Conservation (phyloP, 169 alveolate species). For the Plasmodium ovale region DNA sequence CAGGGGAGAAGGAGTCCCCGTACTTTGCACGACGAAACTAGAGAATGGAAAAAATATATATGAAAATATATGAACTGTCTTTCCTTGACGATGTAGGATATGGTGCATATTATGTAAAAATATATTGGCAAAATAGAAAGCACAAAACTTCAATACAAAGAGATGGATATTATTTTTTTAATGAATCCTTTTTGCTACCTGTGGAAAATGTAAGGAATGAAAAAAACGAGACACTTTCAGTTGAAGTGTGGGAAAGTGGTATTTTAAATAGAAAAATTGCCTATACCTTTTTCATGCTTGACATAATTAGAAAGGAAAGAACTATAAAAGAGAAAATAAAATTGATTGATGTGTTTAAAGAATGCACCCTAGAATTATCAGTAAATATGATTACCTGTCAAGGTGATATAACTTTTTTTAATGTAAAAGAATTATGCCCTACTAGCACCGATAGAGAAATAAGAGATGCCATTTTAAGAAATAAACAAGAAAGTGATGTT, state of each 20-base stretch:
- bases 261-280: slow-evolving; percentile 42
- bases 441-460: slow-evolving; percentile 19
- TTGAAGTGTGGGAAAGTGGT: slow-evolving; percentile 37
- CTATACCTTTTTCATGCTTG: slow-evolving; percentile 39
- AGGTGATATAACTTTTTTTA: slow-evolving; percentile 32
- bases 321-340: slow-evolving; percentile 28
- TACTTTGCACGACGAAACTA: too few relatives aligned
- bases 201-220: not conserved
- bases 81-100: slow-evolving; percentile 4
- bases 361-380: slow-evolving; percentile 37
- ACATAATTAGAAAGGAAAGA: slow-evolving; percentile 32
- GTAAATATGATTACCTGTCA: slow-evolving; percentile 16
- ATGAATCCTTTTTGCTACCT: slow-evolving; percentile 30
- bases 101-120: slow-evolving; percentile 24
- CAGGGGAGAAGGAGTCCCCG: too few relatives aligned
- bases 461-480: slow-evolving; percentile 13
- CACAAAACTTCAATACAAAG: slow-evolving; percentile 17
- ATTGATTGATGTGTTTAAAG: slow-evolving; percentile 31
- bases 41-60: slow-evolving; percentile 39
- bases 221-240: slow-evolving; percentile 8
- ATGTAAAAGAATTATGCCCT: slow-evolving; percentile 22
- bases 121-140: slow-evolving; percentile 55
- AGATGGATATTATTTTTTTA: slow-evolving; percentile 11
- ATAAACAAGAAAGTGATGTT: not conserved
- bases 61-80: slow-evolving; percentile 27